phyloP scores from a whole-genome alignment of 371 early-diverging fungal genomes.

The Smittium culicis region DNA sequence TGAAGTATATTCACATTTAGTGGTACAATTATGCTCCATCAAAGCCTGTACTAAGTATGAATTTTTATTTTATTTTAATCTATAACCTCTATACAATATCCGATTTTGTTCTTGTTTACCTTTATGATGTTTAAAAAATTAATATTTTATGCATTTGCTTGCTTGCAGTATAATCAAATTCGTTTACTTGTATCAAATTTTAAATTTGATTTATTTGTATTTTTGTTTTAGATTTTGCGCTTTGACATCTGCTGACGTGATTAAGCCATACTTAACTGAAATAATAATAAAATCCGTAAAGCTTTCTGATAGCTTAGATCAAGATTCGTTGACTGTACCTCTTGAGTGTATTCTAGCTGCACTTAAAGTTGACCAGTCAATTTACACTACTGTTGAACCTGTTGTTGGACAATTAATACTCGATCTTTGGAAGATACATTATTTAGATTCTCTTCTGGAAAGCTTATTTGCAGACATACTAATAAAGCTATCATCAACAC shows the following conservation, averaged over 20 bases:
- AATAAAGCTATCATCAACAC: slow-evolving; percentile 56
- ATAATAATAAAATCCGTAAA: neutral
- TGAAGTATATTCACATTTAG: neutral
- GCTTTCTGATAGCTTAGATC: neutral
- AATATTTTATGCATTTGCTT: too few relatives aligned
- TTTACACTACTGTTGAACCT: slow-evolving; percentile 54
- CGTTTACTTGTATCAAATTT: too few relatives aligned
- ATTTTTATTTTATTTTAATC: too few relatives aligned
- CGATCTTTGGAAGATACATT: slow-evolving; percentile 59
- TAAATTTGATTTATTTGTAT: neutral
- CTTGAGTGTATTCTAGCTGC: slow-evolving; percentile 60
- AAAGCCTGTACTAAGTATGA: neutral
- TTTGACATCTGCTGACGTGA: slow-evolving; percentile 38
- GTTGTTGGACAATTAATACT: slow-evolving; percentile 56
- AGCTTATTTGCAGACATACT: slow-evolving; percentile 63
- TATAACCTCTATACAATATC: too few relatives aligned
- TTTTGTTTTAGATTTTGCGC: slow-evolving; percentile 39
- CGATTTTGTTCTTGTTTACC: too few relatives aligned
- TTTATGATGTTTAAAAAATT: too few relatives aligned
- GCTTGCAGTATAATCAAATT: too few relatives aligned
- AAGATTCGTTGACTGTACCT: slow-evolving; percentile 62
- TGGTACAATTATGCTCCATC: neutral
- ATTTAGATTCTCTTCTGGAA: slow-evolving; percentile 35
- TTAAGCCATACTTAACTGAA: slow-evolving; percentile 28
- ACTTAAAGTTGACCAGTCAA: slow-evolving; percentile 54